Evolutionary conservation across 208 protist species (phyloP).

Genomic region (Trypanosoma boissoni): DNA sequence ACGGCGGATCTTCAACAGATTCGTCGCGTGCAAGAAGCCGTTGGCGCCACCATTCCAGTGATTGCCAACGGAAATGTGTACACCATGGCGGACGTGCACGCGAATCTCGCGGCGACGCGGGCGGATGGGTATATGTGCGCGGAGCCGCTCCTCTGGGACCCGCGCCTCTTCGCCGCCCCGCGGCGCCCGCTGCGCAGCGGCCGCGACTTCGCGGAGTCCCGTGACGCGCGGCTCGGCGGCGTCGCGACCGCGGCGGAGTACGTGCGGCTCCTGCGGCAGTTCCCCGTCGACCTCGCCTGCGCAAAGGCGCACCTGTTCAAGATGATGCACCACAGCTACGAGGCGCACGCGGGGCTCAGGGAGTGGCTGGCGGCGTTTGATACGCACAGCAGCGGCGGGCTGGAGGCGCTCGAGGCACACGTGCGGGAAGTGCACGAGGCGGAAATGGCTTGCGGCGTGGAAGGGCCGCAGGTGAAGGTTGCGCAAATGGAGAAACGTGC

Average conservation of each 20-base stretch:
- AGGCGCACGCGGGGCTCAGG: constrained; percentile 46
- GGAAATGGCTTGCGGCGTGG: constrained; percentile 30
- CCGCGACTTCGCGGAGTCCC: constrained; percentile 10
- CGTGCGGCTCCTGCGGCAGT: constrained; percentile 43
- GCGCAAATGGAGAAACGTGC: constrained; percentile 34
- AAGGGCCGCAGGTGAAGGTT: constrained; percentile 40
- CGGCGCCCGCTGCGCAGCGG: constrained; percentile 27
- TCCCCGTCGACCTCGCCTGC: constrained; percentile 62
- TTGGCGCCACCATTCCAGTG: constrained; percentile 60
- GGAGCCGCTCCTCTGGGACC: constrained; percentile 85
- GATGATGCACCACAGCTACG: constrained; percentile 84
- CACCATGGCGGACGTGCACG: constrained; percentile 58
- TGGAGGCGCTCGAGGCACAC: constrained; percentile 38
- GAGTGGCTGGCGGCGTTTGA: constrained; percentile 39
- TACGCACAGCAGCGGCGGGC: constrained; percentile 5
- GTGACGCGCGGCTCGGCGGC: constrained; percentile 37
- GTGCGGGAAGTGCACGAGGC: constrained; percentile 27
- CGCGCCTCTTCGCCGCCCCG: constrained; percentile 57
- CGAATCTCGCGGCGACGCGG: constrained; percentile 36
- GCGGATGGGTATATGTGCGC: constrained; percentile 89
- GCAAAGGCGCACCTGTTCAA: constrained; percentile 90
- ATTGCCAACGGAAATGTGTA: constrained; percentile 90
- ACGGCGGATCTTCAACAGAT: constrained; percentile 75
- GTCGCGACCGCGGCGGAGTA: constrained; percentile 56
- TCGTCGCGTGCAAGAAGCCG: constrained; percentile 35